These are phyloP conservation scores for Cyathus striatus DNA, from an alignment of 768 basidiomycete species.

Conservation along the genomic window DNA sequence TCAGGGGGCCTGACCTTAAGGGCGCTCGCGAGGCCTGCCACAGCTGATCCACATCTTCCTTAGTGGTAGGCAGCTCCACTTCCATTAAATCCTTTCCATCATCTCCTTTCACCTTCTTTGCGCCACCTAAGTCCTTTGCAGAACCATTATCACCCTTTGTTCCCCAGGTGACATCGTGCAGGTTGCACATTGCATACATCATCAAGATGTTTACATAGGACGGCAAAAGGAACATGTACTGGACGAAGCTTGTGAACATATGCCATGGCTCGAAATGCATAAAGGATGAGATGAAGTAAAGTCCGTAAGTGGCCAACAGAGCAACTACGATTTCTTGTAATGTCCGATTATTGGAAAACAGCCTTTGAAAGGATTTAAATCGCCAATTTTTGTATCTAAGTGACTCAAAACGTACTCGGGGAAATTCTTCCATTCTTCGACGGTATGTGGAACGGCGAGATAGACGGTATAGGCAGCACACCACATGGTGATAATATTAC, in stretches of 20 bases:
- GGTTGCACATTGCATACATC: conserved; percentile 93
- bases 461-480: conserved; percentile 92
- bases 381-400: conserved; percentile 1
- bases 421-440: conserved; percentile 73
- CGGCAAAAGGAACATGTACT: conserved; percentile 90
- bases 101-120: conserved; percentile 82
- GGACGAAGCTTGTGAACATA: conserved; percentile 88
- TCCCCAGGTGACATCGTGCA: conserved; percentile 90
- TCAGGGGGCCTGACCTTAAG: conserved; percentile 66
- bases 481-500: conserved; percentile 77
- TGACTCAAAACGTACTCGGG: conserved; percentile 44
- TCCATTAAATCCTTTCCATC: conserved; percentile 86
- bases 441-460: conserved; percentile 69
- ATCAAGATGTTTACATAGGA: conserved; percentile 77
- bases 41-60: conserved; percentile 84
- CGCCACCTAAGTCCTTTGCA: conserved; percentile 83
- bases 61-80: conserved; percentile 74
- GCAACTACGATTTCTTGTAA: conserved; percentile 85
- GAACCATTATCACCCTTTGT: conserved; percentile 91
- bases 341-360: conserved; percentile 61
- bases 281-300: conserved; percentile 82
- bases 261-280: conserved; percentile 96
- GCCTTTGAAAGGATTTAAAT: conserved; percentile 23
- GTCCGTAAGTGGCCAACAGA: conserved; percentile 69
- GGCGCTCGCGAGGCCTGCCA: conserved; percentile 76